Percentiles rank a stretch among this genome's conserved stretches.
These are phyloP conservation scores for Ustilaginoidea virens DNA, from an alignment of 2,329 filamentous ascomycete genomes.

Conservation along the genomic window DNA sequence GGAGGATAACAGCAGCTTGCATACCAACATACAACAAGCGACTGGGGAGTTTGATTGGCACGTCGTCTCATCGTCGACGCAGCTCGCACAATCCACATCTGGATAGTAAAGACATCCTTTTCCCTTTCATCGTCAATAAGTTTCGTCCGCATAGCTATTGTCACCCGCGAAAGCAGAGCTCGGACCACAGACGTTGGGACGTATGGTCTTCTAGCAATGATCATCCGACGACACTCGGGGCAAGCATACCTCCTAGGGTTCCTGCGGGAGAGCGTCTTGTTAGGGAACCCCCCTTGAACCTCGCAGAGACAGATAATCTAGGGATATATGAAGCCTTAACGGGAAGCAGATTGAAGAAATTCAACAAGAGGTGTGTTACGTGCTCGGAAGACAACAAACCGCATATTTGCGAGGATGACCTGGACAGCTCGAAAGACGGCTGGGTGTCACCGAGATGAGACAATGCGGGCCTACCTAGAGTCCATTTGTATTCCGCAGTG, in stretches of 20 bases:
- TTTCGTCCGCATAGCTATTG: conserved; percentile 13
- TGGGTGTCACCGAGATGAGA: background rate
- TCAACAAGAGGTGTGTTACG: conserved; percentile 6
- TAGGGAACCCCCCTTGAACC: conserved; percentile 7
- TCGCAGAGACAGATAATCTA: conserved; percentile 7
- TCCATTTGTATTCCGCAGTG: too few species aligned
- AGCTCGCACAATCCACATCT: conserved; percentile 9
- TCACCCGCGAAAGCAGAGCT: conserved; percentile 8
- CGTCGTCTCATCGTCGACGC: conserved; percentile 12
- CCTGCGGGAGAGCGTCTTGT: conserved; percentile 10
- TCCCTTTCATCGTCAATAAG: conserved; percentile 13
- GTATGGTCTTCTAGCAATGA: conserved; percentile 5
- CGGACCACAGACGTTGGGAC: background rate
- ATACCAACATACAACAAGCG: conserved; percentile 6
- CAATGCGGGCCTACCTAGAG: too few species aligned
- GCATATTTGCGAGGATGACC: conserved; percentile 15
- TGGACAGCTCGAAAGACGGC: too few species aligned
- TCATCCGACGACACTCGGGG: background rate
- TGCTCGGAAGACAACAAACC: conserved; percentile 19
- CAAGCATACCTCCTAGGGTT: too few species aligned
- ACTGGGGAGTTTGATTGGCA: conserved; percentile 11
- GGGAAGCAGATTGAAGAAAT: conserved; percentile 6
- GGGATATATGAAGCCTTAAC: conserved; percentile 13
- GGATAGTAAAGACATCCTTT: conserved; percentile 6
- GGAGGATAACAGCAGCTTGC: conserved; percentile 1